phyloP scores from a whole-genome alignment of 176 grass and related monocot genomes.

The Miscanthus lutarioriparius region DNA sequence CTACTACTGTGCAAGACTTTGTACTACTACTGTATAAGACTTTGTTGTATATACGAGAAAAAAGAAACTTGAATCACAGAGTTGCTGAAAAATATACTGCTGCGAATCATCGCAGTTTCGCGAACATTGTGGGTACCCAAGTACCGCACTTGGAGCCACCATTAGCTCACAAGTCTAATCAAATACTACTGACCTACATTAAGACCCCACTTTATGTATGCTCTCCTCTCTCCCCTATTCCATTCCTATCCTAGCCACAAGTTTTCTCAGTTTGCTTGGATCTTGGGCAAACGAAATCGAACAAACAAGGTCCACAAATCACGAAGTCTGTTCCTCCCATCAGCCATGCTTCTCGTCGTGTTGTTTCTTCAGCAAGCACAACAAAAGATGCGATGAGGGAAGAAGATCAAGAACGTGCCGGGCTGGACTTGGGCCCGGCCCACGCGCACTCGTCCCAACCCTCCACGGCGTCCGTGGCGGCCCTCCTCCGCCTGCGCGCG shows the following conservation, averaged over 20 bases:
- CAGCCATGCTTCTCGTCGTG: background rate
- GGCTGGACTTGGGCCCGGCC: background rate
- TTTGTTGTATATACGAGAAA: too few species aligned
- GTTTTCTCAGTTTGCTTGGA: background rate
- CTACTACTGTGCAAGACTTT: too few species aligned
- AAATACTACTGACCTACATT: background rate
- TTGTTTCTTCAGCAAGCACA: background rate
- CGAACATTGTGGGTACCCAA: background rate
- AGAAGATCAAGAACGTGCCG: background rate
- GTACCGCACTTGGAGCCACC: background rate
- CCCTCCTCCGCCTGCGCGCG: conserved; percentile 7
- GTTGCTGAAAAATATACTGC: background rate
- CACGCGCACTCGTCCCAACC: conserved; percentile 67
- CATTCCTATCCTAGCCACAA: conserved; percentile 8
- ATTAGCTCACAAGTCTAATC: background rate
- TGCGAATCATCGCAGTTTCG: background rate
- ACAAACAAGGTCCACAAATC: background rate
- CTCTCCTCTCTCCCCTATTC: background rate
- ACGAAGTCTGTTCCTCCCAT: background rate
- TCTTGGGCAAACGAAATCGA: background rate
- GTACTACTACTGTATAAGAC: too few species aligned
- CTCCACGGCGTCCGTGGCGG: conserved; percentile 22
- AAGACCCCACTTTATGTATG: background rate
- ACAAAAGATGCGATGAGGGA: too few species aligned
- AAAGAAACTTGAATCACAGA: background rate